phyloP scores from a whole-genome alignment of 495 filamentous ascomycete genomes.

The Penicillium macrosclerotiorum region DNA sequence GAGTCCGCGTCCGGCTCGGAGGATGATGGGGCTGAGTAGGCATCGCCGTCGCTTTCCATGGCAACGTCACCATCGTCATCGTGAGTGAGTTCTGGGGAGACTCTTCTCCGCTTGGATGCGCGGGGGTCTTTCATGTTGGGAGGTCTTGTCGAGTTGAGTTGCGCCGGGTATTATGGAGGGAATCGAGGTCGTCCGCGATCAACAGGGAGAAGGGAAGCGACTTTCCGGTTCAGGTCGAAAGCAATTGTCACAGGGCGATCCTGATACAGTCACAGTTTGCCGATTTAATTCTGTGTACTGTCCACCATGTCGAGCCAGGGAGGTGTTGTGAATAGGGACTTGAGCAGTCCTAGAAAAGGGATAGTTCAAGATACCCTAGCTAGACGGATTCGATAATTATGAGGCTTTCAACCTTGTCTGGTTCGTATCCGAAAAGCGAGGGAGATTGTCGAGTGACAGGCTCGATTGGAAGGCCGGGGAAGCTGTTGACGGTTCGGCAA shows the following conservation, averaged over 20 bases:
- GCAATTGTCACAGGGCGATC: no score
- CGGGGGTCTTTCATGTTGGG: slow-evolving; percentile 39
- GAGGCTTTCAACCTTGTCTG: no score
- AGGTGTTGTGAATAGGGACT: neutral
- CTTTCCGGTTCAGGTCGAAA: no score
- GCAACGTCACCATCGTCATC: slow-evolving; percentile 38
- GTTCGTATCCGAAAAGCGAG: no score
- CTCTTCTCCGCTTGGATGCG: slow-evolving; percentile 41
- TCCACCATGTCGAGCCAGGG: slow-evolving; percentile 7
- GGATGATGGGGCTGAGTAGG: slow-evolving; percentile 22
- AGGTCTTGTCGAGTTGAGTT: neutral
- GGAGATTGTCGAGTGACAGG: neutral
- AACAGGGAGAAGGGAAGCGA: neutral
- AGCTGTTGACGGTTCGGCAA: slow-evolving; percentile 14
- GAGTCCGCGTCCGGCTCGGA: slow-evolving; percentile 8
- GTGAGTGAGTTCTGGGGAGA: slow-evolving; percentile 26
- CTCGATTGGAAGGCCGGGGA: slow-evolving; percentile 8
- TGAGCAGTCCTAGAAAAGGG: neutral
- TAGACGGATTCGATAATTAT: no score
- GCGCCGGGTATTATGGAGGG: neutral
- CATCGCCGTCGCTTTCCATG: slow-evolving; percentile 24
- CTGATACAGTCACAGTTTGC: no score
- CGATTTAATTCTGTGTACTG: neutral
- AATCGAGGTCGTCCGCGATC: neutral
- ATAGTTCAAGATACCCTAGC: no score